Evolutionary conservation across 768 basidiomycete species (phyloP), one percentile per base, ranked within the genome.

Genomic region (Chlorophyllum brunneum): DNA sequence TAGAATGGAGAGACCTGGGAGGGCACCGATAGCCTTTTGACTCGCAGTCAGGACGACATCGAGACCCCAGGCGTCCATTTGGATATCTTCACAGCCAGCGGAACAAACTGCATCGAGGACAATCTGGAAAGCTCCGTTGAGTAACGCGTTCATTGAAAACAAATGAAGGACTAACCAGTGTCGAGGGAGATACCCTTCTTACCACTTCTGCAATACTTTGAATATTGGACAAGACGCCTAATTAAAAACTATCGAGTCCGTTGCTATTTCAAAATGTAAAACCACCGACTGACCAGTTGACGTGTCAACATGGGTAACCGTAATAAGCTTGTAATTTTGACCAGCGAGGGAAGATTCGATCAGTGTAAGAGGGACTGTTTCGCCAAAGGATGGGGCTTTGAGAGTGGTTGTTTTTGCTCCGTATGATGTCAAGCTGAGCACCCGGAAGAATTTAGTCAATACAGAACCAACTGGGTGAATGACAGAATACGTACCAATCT

Each of bases 241-340:
- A 33, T 44, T 20, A 52, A 5, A 22, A n/a, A 10, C 15, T 22
- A 45, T 48, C 16, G 27, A 29, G 29, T 15, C 18, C 24, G 18
- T 30, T 20, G 13, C 36, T 20, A 27, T 45, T 37, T 23, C 18
- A 13, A 22, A 37, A 9, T 10, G 5, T 33, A 20, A n/a, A 44
- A 37, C 24, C 20, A n/a, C 15, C 41, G 40, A 37, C 40, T 36
- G 20, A 43, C 85, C 83, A 34, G 87, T 90, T 3, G 85, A 90
- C 1, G 91, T 93, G 67, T 93, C 90, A 47, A 93, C 93, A 59
- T 97, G 93, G 1, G 94, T 95, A 57, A 97, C 79, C 7, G 90
- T 90, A 57, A 95, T 70, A 42, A 88, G 62, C 64, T 92, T 92
- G 78, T 86, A 93, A 59, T 80, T 81, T 67, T 86, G 85, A 52